Evolutionary conservation across 83 land plant species (phyloP).

Genomic region (Larix sibirica): DNA sequence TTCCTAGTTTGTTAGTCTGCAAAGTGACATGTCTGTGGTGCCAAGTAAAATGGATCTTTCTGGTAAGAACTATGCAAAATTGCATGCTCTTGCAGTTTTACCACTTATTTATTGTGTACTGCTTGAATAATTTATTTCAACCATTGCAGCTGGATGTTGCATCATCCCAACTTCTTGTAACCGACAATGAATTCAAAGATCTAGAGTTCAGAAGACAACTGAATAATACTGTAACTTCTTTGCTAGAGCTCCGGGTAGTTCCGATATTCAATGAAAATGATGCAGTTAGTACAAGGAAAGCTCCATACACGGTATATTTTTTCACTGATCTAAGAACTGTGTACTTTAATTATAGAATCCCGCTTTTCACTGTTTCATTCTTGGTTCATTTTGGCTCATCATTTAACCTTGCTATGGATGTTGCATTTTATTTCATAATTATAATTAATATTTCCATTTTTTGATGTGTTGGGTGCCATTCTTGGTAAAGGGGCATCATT

Average conservation of each 20-base stretch:
- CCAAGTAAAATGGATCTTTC: not conserved
- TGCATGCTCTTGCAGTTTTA: not conserved
- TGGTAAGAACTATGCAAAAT: not conserved
- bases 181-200: constrained; percentile 89
- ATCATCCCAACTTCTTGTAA: constrained; percentile 92
- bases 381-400: not conserved
- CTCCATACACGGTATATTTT: constrained; percentile 82
- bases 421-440: not conserved
- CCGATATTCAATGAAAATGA: constrained; percentile 98
- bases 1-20: not conserved
- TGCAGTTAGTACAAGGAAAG: constrained; percentile 91
- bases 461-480: not conserved
- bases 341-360: not conserved
- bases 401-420: not conserved
- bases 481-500: too few relatives aligned
- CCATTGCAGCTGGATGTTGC: constrained; percentile 90
- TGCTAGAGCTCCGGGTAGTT: constrained; percentile 69
- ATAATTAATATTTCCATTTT: not conserved
- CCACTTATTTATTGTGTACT: not conserved
- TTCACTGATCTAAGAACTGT: not conserved
- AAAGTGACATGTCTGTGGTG: not conserved
- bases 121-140: too few relatives aligned
- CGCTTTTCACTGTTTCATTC: not conserved
- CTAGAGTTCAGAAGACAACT: constrained; percentile 81
- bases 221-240: constrained; percentile 68